These are phyloP conservation scores for Begonia masoniana DNA, from an alignment of 306 rosid species.

Conservation along the genomic window DNA sequence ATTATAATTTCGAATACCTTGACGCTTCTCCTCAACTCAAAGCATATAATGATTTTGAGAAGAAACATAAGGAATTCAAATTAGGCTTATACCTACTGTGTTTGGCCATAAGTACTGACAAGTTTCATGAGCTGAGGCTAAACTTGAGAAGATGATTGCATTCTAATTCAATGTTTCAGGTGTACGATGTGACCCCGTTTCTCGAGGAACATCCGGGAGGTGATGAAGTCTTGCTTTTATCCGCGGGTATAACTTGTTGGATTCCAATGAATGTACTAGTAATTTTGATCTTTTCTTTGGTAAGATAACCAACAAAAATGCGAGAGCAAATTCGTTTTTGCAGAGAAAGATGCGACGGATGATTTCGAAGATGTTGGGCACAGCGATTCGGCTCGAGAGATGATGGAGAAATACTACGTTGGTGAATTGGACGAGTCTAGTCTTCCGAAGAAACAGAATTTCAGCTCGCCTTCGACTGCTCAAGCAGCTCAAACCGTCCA, in stretches of 20 bases:
- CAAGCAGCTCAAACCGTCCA: slow-evolving; percentile 3
- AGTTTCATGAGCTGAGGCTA: background rate
- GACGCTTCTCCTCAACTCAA: too few species aligned
- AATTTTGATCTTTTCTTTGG: slow-evolving; percentile 10
- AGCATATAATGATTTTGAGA: too few species aligned
- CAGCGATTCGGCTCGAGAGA: slow-evolving; percentile 49
- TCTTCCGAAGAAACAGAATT: slow-evolving; percentile 25
- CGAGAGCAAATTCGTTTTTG: slow-evolving; percentile 2
- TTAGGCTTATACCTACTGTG: too few species aligned
- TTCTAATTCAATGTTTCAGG: slow-evolving; percentile 21
- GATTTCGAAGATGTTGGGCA: slow-evolving; percentile 85
- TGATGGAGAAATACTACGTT: slow-evolving; percentile 41
- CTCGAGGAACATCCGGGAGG: slow-evolving; percentile 96
- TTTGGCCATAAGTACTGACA: background rate
- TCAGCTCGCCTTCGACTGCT: slow-evolving; percentile 13
- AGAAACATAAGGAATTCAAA: too few species aligned
- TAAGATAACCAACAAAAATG: too few species aligned
- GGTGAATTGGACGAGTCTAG: slow-evolving; percentile 48
- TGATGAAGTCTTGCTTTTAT: slow-evolving; percentile 61
- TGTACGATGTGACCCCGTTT: slow-evolving; percentile 74
- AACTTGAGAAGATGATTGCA: too few species aligned
- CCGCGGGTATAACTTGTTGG: slow-evolving; percentile 39
- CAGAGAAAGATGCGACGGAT: slow-evolving; percentile 77
- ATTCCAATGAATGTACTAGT: background rate
- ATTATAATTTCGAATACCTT: too few species aligned